A percentile compares a stretch with the other conserved stretches of the same genome.
Evolutionary conservation across 768 basidiomycete genomes (phyloP).

Genomic region (Boletus patriciae): DNA sequence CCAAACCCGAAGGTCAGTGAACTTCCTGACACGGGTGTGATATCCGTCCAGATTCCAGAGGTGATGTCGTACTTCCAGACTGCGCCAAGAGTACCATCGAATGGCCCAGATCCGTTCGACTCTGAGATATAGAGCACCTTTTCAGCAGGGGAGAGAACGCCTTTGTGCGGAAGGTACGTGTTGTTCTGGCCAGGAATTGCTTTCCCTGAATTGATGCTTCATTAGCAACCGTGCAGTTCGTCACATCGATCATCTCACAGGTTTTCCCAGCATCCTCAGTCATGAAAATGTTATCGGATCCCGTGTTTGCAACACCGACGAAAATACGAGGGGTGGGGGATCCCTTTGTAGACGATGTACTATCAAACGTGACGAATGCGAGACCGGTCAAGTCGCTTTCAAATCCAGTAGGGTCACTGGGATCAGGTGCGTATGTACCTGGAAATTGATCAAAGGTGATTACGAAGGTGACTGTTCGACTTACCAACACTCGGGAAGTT

Average conservation of each 20-base stretch:
- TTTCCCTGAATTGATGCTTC: conserved; percentile 40
- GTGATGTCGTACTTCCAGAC: conserved; percentile 55
- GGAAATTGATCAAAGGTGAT: not conserved
- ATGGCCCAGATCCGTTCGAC: conserved; percentile 64
- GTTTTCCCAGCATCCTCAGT: conserved; percentile 50
- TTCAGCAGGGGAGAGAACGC: conserved; percentile 59
- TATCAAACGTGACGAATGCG: conserved; percentile 15
- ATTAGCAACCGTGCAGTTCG: not conserved
- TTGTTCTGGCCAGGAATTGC: conserved; percentile 59
- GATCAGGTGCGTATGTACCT: conserved; percentile 13
- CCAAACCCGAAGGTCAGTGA: conserved; percentile 64
- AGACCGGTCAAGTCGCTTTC: conserved; percentile 11
- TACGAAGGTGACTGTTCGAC: conserved; percentile 5
- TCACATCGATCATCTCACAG: not conserved
- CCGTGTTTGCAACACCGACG: conserved; percentile 61
- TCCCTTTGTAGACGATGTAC: conserved; percentile 43
- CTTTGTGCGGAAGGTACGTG: conserved; percentile 63
- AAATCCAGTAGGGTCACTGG: conserved; percentile 8
- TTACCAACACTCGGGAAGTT: conserved; percentile 58
- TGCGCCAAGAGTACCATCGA: conserved; percentile 54
- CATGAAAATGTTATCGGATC: conserved; percentile 55
- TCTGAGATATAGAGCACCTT: conserved; percentile 60
- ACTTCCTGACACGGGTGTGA: conserved; percentile 60
- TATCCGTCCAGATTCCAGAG: conserved; percentile 56
- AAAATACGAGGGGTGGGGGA: conserved; percentile 62